These are phyloP conservation scores for Aspergillus sp. DNA, from an alignment of 2,329 filamentous ascomycete genomes.

Conservation along the genomic window DNA sequence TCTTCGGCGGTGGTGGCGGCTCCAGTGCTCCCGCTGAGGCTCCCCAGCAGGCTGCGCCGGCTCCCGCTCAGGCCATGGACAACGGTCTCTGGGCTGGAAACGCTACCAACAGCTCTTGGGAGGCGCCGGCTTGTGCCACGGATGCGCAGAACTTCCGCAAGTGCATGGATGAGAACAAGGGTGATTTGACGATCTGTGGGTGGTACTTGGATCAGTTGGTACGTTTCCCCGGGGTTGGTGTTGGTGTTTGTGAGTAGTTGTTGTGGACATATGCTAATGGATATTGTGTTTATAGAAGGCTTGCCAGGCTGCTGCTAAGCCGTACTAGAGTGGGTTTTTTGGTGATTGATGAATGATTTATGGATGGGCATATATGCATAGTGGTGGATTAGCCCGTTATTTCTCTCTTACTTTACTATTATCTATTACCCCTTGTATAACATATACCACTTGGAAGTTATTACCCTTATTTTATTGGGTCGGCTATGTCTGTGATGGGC, in stretches of 20 bases:
- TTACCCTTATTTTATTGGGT: conserved; percentile 5
- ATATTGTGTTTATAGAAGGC: conserved; percentile 60
- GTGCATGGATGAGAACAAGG: conserved; percentile 94
- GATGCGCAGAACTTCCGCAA: conserved; percentile 85
- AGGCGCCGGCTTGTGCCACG: conserved; percentile 69
- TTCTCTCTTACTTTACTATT: background rate
- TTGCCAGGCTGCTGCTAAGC: conserved; percentile 75
- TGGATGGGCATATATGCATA: conserved; percentile 24
- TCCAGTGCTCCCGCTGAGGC: conserved; percentile 58
- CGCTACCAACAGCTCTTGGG: conserved; percentile 52
- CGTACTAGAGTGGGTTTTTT: conserved; percentile 53
- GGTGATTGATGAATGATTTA: background rate
- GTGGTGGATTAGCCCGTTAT: conserved; percentile 19
- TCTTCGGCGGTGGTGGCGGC: conserved; percentile 78
- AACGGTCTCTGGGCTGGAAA: conserved; percentile 49
- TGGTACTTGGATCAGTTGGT: conserved; percentile 98
- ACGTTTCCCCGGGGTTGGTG: no score
- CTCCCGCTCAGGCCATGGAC: conserved; percentile 56
- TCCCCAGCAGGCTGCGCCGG: conserved; percentile 44
- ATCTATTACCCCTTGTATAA: conserved; percentile 6
- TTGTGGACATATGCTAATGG: background rate
- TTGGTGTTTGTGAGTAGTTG: no score
- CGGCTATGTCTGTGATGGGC: conserved; percentile 1
- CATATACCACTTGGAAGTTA: background rate
- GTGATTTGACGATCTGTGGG: conserved; percentile 92